These are phyloP conservation scores for Gastrolobium bilobum DNA, from an alignment of 306 rosid species.

Conservation along the genomic window DNA sequence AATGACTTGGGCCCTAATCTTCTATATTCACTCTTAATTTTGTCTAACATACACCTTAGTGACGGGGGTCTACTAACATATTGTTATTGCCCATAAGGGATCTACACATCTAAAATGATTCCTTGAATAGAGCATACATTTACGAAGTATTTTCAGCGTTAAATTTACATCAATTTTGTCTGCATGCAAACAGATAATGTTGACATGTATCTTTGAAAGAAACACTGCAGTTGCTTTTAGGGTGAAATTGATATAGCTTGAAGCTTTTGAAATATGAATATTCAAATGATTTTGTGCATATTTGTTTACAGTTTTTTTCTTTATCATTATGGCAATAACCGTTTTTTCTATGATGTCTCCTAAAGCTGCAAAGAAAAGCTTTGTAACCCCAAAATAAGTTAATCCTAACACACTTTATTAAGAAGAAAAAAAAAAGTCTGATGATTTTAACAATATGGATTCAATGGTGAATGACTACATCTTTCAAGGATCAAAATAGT, in stretches of 20 bases:
- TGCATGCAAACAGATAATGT: constrained; percentile 40
- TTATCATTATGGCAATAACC: too few relatives aligned
- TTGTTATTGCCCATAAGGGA: neutral
- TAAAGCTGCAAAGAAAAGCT: too few relatives aligned
- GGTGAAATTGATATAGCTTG: constrained; percentile 15
- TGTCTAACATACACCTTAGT: too few relatives aligned
- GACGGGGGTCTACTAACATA: neutral
- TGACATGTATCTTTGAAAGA: constrained; percentile 17
- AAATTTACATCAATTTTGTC: constrained; percentile 34
- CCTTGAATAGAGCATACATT: constrained; percentile 12
- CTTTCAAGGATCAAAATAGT: constrained; percentile 17
- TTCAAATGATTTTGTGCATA: neutral
- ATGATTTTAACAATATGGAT: constrained; percentile 32
- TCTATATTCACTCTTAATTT: too few relatives aligned
- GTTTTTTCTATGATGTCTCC: too few relatives aligned
- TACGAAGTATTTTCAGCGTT: neutral
- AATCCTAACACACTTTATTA: neutral
- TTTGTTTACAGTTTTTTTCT: too few relatives aligned
- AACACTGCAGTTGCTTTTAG: constrained; percentile 16
- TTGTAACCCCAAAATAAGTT: too few relatives aligned
- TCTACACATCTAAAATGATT: constrained; percentile 27
- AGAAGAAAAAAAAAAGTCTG: neutral
- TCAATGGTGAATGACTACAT: neutral
- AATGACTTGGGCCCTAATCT: too few relatives aligned
- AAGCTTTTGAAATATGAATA: constrained; percentile 28